Conservation (phyloP, 805 yeast genomes). For the Metschnikowia noctiluminum region DNA sequence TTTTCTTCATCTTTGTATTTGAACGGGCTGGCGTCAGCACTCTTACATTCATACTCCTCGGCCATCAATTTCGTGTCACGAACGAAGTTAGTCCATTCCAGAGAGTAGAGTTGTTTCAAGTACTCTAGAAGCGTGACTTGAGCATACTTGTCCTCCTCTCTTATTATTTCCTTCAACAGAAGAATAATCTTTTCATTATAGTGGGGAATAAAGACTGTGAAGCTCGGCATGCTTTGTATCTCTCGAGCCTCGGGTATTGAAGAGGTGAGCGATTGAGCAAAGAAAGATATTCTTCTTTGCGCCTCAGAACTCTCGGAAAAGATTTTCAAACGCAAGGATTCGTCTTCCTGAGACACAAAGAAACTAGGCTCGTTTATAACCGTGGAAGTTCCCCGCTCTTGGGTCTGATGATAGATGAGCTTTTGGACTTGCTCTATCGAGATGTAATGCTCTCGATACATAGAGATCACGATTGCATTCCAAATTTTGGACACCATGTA, state of each 20-base stretch:
- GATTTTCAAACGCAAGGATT: conserved; percentile 53
- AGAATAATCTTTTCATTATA: conserved; percentile 91
- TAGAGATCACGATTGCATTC: conserved; percentile 79
- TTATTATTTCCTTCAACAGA: conserved; percentile 91
- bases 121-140: conserved; percentile 92
- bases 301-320: conserved; percentile 72
- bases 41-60: conserved; percentile 52
- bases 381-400: conserved; percentile 32
- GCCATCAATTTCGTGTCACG: conserved; percentile 94
- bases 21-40: conserved; percentile 2
- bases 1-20: conserved; percentile 48
- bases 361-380: conserved; percentile 57
- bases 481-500: conserved; percentile 60
- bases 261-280: conserved; percentile 85
- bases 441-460: conserved; percentile 77
- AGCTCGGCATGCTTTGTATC: conserved; percentile 16
- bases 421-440: conserved; percentile 70
- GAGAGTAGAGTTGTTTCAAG: conserved; percentile 90
- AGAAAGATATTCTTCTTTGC: conserved; percentile 76
- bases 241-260: conserved; percentile 70
- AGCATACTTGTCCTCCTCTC: conserved; percentile 96
- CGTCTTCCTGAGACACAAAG: conserved; percentile 81
- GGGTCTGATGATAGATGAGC: conserved; percentile 54
- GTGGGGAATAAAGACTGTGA: conserved; percentile 82
- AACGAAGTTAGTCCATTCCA: conserved; percentile 97